These are phyloP conservation scores for Aegilops longissima DNA, from an alignment of 176 grass and related monocot genomes.

Conservation along the genomic window DNA sequence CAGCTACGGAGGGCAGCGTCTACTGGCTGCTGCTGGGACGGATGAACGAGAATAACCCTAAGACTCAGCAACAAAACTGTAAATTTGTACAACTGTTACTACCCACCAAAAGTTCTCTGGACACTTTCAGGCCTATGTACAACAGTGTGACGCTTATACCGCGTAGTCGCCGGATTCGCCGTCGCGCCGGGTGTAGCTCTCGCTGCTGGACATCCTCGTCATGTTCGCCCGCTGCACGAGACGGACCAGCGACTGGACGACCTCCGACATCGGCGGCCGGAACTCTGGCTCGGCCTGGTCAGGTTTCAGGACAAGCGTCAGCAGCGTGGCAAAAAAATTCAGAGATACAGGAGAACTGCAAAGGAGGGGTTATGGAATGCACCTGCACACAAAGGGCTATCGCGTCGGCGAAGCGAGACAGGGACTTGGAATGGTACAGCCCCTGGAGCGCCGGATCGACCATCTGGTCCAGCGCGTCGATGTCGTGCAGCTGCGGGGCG, in stretches of 20 bases:
- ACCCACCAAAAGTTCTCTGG: neutral
- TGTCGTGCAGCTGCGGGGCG: slow-evolving; percentile 83
- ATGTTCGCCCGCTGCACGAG: slow-evolving; percentile 52
- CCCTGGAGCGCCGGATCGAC: slow-evolving; percentile 86
- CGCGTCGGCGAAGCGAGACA: slow-evolving; percentile 91
- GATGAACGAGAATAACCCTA: neutral
- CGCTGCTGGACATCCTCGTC: slow-evolving; percentile 2
- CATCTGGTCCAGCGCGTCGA: slow-evolving; percentile 85
- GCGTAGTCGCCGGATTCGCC: slow-evolving; percentile 29
- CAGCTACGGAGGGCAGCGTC: neutral
- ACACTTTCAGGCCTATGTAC: neutral
- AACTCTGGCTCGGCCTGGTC: slow-evolving; percentile 70
- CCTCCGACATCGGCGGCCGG: slow-evolving; percentile 75
- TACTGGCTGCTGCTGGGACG: neutral
- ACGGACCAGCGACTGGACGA: slow-evolving; percentile 62
- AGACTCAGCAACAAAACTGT: neutral
- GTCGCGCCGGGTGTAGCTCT: neutral
- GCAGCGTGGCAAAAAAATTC: neutral
- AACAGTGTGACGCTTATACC: neutral
- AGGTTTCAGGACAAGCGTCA: neutral
- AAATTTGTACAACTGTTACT: neutral
- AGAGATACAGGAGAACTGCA: neutral
- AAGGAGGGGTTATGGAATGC: neutral
- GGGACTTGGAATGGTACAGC: slow-evolving; percentile 82
- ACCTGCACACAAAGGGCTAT: slow-evolving; percentile 93